Conservation (phyloP, 768 basidiomycete species). For the Termitomyces titanicus region DNA sequence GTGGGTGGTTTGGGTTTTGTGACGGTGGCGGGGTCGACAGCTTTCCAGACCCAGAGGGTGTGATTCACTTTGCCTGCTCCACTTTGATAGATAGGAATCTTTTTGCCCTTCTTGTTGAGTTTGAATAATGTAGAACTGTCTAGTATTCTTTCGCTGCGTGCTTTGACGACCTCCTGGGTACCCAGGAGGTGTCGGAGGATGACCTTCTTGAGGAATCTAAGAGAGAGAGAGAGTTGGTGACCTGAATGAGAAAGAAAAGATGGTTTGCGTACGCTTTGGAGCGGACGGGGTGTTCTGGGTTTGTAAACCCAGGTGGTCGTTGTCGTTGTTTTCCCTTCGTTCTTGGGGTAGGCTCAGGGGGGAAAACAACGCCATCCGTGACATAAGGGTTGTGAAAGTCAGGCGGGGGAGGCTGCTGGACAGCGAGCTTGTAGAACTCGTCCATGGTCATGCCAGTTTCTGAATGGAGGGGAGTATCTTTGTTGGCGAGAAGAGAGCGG, state of each 20-base stretch:
- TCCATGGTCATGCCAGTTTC: slow-evolving; percentile 29
- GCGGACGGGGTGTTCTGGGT: slow-evolving; percentile 45
- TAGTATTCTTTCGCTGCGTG: slow-evolving; percentile 29
- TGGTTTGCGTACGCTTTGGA: slow-evolving; percentile 41
- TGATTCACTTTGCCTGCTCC: slow-evolving; percentile 16
- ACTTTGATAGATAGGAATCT: slow-evolving; percentile 15
- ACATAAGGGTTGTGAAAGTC: slow-evolving; percentile 23
- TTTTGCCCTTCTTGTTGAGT: slow-evolving; percentile 16
- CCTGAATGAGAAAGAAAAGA: neutral
- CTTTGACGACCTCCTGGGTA: slow-evolving; percentile 38
- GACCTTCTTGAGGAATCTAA: slow-evolving; percentile 52
- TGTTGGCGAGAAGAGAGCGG: slow-evolving; percentile 24
- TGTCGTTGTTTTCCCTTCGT: slow-evolving; percentile 2
- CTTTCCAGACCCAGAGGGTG: slow-evolving; percentile 41
- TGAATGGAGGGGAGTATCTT: slow-evolving; percentile 18
- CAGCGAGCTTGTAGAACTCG: slow-evolving; percentile 34
- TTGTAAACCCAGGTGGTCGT: slow-evolving; percentile 27
- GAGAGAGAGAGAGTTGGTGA: neutral
- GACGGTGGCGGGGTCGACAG: no score
- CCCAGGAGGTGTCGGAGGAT: slow-evolving; percentile 46
- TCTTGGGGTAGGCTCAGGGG: neutral
- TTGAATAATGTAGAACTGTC: slow-evolving; percentile 13
- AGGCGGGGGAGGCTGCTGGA: slow-evolving; percentile 24
- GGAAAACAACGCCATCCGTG: neutral
- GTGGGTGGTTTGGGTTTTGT: neutral